Conservation (phyloP, 176 grass and related monocot species). For the Aegilops tauschii region DNA sequence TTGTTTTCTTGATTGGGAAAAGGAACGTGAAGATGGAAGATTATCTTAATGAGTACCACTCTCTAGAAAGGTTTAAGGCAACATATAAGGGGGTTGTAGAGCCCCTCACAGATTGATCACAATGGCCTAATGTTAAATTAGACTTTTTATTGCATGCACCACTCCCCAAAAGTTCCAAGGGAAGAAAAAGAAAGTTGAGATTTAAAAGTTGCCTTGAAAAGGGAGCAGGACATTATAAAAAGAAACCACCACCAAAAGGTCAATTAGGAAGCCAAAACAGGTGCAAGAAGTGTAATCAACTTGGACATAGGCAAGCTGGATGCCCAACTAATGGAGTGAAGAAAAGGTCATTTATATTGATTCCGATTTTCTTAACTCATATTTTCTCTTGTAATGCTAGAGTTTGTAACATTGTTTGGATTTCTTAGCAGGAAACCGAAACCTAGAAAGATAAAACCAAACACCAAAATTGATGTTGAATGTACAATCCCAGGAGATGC, state of each 20-base stretch:
- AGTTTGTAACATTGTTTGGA: no score
- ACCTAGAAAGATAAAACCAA: no score
- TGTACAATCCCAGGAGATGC: no score
- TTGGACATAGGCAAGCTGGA: no score
- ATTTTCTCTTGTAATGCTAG: no score
- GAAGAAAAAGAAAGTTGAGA: background rate
- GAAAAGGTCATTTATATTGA: no score
- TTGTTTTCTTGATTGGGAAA: background rate
- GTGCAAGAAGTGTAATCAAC: no score
- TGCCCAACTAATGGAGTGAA: no score
- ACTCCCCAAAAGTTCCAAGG: background rate
- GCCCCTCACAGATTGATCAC: background rate
- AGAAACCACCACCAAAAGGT: background rate
- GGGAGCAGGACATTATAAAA: background rate
- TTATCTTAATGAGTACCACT: background rate
- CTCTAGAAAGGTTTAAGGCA: background rate
- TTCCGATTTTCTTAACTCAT: no score
- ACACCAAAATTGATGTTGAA: no score
- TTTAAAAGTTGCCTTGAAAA: background rate
- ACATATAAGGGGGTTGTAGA: background rate
- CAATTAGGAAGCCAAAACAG: no score
- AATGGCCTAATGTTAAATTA: background rate
- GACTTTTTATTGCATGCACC: background rate
- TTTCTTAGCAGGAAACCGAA: no score
- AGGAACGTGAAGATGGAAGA: background rate